Conservation (phyloP, 805 yeast genomes). For the Candida verbasci region DNA sequence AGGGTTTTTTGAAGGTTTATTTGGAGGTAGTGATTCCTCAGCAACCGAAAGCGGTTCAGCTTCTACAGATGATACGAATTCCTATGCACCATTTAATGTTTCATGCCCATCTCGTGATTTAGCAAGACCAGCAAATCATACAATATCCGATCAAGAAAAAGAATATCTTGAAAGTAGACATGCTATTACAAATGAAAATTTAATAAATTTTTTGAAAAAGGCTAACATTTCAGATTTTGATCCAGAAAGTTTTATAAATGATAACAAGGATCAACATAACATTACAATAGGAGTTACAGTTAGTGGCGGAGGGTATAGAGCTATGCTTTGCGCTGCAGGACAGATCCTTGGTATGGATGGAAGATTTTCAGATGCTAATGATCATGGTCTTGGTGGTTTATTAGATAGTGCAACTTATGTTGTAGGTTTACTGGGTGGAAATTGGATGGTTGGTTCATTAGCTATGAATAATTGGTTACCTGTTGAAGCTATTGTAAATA, state of each 20-base stretch:
- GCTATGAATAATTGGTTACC: constrained; percentile 70
- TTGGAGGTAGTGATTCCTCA: neutral
- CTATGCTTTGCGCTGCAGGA: constrained; percentile 86
- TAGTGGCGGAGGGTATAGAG: constrained; percentile 77
- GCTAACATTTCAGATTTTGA: constrained; percentile 31
- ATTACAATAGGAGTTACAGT: constrained; percentile 31
- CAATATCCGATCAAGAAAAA: constrained; percentile 19
- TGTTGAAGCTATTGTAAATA: constrained; percentile 40
- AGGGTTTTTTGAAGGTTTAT: neutral
- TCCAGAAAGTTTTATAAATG: constrained; percentile 23
- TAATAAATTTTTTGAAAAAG: constrained; percentile 22
- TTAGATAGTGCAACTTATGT: constrained; percentile 69
- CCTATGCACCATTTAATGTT: constrained; percentile 27
- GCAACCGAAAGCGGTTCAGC: constrained; percentile 1
- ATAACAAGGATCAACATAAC: constrained; percentile 19
- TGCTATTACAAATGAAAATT: constrained; percentile 24
- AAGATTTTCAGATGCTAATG: constrained; percentile 53
- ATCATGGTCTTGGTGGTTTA: constrained; percentile 71
- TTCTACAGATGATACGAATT: constrained; percentile 10
- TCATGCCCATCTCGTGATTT: constrained; percentile 25
- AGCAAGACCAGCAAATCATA: constrained; percentile 22
- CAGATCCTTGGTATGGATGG: constrained; percentile 75
- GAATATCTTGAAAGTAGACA: constrained; percentile 23
- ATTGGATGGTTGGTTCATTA: constrained; percentile 69
- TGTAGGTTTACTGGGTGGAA: constrained; percentile 63